Evolutionary conservation across 202 grass and related monocot genomes (phyloP), one percentile per base, ranked within the genome.

Genomic region (Eragrostis tef): DNA sequence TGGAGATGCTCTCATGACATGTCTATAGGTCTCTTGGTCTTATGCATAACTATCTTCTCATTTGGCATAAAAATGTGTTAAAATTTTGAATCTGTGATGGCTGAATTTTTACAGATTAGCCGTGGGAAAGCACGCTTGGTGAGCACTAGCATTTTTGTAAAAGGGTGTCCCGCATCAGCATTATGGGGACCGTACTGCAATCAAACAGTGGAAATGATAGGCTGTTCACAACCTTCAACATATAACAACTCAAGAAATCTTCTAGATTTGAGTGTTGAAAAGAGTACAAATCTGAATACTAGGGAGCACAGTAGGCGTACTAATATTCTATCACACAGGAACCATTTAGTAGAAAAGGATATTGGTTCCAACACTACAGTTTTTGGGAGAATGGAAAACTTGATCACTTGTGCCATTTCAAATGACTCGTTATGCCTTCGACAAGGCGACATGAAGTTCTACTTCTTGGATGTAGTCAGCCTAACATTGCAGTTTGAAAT

Each of bases 111-210:
- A 81, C 92, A 98, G 96, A 95, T 98, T 88, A 93, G 77, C 68
- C 86, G 96, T 64, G 96, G 96, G 31, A 98, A 80, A 88, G 45
- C 88, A 60, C 72, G 69, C 58, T 78, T 77, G 62, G 86, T 98
- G 79, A 95, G 90, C 75, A 95, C 90, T 77, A 89, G 69, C 74
- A 86, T 98, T 61, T 73, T 77, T 11, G 43, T 94, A 88, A 84
- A 83, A 86, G 92, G 86, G 78, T 98, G 96, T 52, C 70, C 92
- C 21, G 79, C 73, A 67, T 89, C 87, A 70, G 79, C 77, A 52
- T 77, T 89, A 60, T 90, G 77, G 86, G 96, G 96, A 51, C 90
- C 90, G 57, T 90, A 88, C 71, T 98, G 96, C 85, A 98, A 91
- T 60, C 80, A 77, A 79, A 87, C 87, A 71, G 67, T 94, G 78